These are phyloP conservation scores for Crithidia acanthocephali DNA, from an alignment of 208 protist species.

Conservation along the genomic window DNA sequence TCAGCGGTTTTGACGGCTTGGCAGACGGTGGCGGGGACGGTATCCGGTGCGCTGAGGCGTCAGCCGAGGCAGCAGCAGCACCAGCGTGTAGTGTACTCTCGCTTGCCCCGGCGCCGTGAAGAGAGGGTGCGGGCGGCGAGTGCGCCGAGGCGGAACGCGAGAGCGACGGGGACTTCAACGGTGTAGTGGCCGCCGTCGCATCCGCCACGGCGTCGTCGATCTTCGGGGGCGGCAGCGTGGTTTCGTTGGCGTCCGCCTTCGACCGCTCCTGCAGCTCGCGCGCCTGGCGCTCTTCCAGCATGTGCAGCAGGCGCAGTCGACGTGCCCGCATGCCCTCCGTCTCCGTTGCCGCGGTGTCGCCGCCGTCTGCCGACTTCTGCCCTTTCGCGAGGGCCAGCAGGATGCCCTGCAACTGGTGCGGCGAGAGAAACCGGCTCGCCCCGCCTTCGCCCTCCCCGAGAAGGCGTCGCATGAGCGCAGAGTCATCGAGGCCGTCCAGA, in stretches of 20 bases:
- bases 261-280: conserved; percentile 21
- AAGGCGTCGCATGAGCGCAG: conserved; percentile 54
- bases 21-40: conserved; percentile 1
- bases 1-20: not conserved
- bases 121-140: not conserved
- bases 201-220: not conserved
- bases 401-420: conserved; percentile 47
- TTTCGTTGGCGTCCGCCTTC: not conserved
- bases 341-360: conserved; percentile 18
- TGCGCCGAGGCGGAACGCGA: not conserved
- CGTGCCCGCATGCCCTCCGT: conserved; percentile 40
- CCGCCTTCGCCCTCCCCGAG: conserved; percentile 38
- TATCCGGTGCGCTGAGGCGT: not conserved
- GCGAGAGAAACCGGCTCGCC: conserved; percentile 24
- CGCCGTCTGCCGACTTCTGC: conserved; percentile 1
- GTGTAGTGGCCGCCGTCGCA: not conserved
- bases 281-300: conserved; percentile 30
- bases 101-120: not conserved
- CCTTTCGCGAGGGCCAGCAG: conserved; percentile 43
- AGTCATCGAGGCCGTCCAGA: conserved; percentile 59
- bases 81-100: not conserved
- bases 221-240: not conserved
- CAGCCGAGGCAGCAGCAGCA: not conserved
- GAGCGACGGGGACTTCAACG: not conserved
- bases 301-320: conserved; percentile 47